Base-by-base conservation (phyloP, 192 early-diverging fungal species). In the Coemansia sp. region DNA sequence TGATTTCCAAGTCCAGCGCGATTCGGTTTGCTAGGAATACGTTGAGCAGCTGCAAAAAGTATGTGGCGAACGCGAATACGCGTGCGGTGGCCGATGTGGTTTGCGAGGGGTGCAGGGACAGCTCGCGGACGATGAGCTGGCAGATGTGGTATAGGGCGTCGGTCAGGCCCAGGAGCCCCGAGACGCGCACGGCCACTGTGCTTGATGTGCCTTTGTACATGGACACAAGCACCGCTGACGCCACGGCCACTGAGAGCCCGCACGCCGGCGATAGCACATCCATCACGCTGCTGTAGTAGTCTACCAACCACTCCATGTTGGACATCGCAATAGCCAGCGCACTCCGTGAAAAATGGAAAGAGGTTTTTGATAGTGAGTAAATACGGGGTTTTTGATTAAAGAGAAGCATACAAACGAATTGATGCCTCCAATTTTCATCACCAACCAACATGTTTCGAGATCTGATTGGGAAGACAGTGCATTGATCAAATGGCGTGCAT, bases 201-300 rank as follows among this genome's bases (percentile, higher is more conserved):
- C 69, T 43, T 1, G 73, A 67, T 1, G 59, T 51, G 57, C 69
- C 73, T 23, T 45, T 32, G 73, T 76, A 76, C 67, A 76, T 76
- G 4, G 67, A 32, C 33, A 76, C 48, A 8, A 76, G 62, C 22
- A 76, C 73, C 4, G 19, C 45, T 0, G 73, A 62, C 4, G 73
- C 69, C 5, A 76, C 62, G 5, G 73, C 73, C 7, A 69, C 67
- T 10, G 73, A 55, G 19, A 76, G 59, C 8, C 73, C 73, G 56
- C 73, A 76, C 6, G 73, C 67, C 1, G 73, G 73, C 52, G 67
- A 61, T n/a, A 76, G 52, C 38, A 76, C 73, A 32, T 76, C 73
- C 35, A 66, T 58, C 10, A 69, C 44, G 59, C 57, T 67, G 49
- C 66, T 49, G 32, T 76, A 76, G 59, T 76, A 76, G 55, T 69